These are phyloP conservation scores for Huntiella decipiens DNA, from an alignment of 2,329 filamentous ascomycete species.

Conservation along the genomic window DNA sequence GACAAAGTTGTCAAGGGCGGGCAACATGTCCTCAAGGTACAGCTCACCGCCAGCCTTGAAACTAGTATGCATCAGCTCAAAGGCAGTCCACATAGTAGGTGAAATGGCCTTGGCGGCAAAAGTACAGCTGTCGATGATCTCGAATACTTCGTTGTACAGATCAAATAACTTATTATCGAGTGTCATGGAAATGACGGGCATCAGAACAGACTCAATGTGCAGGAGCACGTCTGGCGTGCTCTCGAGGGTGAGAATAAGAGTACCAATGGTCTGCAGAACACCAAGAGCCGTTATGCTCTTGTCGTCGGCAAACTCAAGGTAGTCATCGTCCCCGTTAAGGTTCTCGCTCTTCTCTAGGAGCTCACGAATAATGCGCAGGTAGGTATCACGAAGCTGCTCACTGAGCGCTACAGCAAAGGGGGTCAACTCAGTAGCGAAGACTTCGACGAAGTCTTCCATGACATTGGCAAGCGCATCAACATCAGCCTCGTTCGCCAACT, in stretches of 20 bases:
- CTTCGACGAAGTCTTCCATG: conserved; percentile 99
- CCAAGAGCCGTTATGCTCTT: conserved; percentile 96
- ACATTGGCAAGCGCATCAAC: conserved; percentile 94
- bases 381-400: conserved; percentile 89
- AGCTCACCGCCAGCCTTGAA: conserved; percentile 96
- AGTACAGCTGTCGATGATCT: conserved; percentile 98
- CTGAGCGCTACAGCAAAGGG: conserved; percentile 92
- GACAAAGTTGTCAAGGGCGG: conserved; percentile 93
- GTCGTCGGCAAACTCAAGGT: conserved; percentile 85
- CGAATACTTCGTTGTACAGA: conserved; percentile 94
- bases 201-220: conserved; percentile 85
- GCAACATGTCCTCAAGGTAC: conserved; percentile 97
- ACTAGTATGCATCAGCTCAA: conserved; percentile 87
- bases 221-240: conserved; percentile 90
- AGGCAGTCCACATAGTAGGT: conserved; percentile 94
- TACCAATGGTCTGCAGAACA: conserved; percentile 93
- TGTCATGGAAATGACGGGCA: conserved; percentile 92
- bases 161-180: conserved; percentile 96
- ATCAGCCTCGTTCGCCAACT: conserved; percentile 93
- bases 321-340: conserved; percentile 58
- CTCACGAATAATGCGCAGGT: conserved; percentile 80
- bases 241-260: conserved; percentile 86
- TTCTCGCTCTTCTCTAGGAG: conserved; percentile 74
- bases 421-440: conserved; percentile 90
- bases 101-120: conserved; percentile 94